Base-by-base conservation (phyloP, 495 filamentous ascomycete genomes). In the Aspergillus saccharolyticus region DNA sequence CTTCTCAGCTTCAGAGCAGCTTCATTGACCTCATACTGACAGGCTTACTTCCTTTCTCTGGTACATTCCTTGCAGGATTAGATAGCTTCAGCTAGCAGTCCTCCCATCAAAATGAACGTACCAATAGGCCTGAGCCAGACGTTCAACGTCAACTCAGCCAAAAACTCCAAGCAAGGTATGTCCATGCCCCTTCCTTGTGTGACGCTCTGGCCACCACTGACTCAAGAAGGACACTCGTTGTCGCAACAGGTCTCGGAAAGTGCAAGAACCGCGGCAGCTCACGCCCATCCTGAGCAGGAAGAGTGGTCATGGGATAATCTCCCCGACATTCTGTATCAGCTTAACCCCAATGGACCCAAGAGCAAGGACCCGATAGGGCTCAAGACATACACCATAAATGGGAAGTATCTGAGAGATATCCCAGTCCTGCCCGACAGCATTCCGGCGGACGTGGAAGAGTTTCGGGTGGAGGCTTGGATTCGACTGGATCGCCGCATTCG, bases 401-500 rank as follows among this genome's bases (percentile, higher is more conserved):
- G 59, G 0, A 53, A 58, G 42, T 14, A 43, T 14, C 2, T 68
- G 15, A 44, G 56, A 18, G 44, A 54, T 8, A 21, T 68, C 20
- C 44, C 53, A 0, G 54, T 64, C 3, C 61, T 68, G 10, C 66
- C 66, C 1, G 56, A 63, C 30, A 52, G 62, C 6, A 68, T 66
- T 10, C 45, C 63, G 0, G 60, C 61, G 2, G 44, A 56, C 1
- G 66, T 68, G 5, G 60, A 62, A 33, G 61, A 59, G 25, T 68
- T 58, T 14, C 54, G 61, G 0, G 59, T 68, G 14, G 66, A 68
- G 20, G 59, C 66, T n/a, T 68, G 66, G 66, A 55, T 58, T 42
- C 58, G 63, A 3, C 56, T 66, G 12, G 66, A 68, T 28, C 28
- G 42, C 18, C 58, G 63, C 25, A 62, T 68, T 43, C 50, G 22